A percentile compares a stretch with the other conserved stretches of the same genome.
Evolutionary conservation across 768 basidiomycete genomes (phyloP).

Genomic region (Postia placenta): DNA sequence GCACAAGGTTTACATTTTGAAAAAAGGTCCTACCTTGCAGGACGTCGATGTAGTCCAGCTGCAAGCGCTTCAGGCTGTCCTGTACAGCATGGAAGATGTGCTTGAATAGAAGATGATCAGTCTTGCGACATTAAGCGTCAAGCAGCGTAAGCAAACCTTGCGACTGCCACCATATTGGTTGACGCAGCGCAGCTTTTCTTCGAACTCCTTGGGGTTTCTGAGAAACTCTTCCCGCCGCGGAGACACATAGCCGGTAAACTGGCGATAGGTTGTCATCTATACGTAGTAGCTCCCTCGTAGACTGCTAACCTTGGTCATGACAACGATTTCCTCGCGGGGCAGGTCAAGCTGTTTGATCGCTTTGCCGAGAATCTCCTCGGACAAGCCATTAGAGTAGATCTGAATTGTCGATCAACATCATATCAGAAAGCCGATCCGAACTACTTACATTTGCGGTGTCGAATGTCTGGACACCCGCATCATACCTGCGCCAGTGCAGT

Average conservation of each 20-base stretch:
- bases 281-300: no score
- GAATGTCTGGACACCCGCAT: slow-evolving; percentile 32
- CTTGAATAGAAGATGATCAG: slow-evolving; percentile 25
- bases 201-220: background rate
- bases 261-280: no score
- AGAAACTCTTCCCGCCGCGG: background rate
- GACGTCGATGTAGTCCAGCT: slow-evolving; percentile 72
- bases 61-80: slow-evolving; percentile 55
- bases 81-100: slow-evolving; percentile 71
- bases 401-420: no score
- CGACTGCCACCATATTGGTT: slow-evolving; percentile 43
- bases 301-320: slow-evolving; percentile 45
- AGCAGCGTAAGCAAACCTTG: slow-evolving; percentile 24
- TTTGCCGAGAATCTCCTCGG: slow-evolving; percentile 37
- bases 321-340: slow-evolving; percentile 41
- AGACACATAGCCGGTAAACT: background rate
- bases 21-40: slow-evolving; percentile 48
- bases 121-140: background rate
- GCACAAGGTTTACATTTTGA: background rate
- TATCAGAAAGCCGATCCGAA: background rate
- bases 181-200: slow-evolving; percentile 10
- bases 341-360: slow-evolving; percentile 37
- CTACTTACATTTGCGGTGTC: slow-evolving; percentile 23
- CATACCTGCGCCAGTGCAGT: slow-evolving; percentile 18
- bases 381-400: slow-evolving; percentile 34